Conservation (phyloP, 768 basidiomycete species). For the Rhodotorula babjevae region DNA sequence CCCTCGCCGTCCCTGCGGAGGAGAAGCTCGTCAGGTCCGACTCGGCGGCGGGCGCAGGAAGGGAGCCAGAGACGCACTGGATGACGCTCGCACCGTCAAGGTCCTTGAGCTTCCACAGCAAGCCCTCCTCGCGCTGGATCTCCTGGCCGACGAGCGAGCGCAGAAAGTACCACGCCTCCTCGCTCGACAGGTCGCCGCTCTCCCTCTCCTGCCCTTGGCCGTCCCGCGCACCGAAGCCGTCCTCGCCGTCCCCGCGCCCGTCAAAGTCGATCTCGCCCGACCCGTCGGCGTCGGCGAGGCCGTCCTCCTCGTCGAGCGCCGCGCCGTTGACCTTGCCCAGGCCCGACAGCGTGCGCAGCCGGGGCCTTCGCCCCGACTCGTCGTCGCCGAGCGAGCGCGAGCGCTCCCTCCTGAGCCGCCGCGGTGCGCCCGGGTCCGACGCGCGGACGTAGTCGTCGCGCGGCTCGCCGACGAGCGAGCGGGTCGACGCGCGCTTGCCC, state of each 20-base stretch:
- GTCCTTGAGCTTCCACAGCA: constrained; percentile 25
- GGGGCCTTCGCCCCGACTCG: not conserved
- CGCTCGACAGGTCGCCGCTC: constrained; percentile 4
- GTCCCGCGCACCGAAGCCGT: not conserved
- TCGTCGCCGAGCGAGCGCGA: not conserved
- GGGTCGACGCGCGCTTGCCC: not conserved
- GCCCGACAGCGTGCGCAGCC: not conserved
- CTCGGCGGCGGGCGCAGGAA: too few relatives aligned
- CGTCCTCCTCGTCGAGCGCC: not conserved
- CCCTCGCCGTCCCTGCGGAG: constrained; percentile 10
- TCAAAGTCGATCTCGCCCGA: not conserved
- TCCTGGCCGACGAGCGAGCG: constrained; percentile 28
- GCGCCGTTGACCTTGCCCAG: not conserved
- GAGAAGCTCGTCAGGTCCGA: too few relatives aligned
- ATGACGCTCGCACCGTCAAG: not conserved
- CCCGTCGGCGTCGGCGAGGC: not conserved
- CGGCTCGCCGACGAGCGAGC: not conserved
- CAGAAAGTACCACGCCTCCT: constrained; percentile 30
- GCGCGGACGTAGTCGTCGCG: not conserved
- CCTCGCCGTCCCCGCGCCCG: not conserved
- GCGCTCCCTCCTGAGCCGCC: not conserved
- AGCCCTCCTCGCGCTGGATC: constrained; percentile 17
- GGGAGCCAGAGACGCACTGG: not conserved
- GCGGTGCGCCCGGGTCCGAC: not conserved
- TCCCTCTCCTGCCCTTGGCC: not conserved